Conservation (phyloP, 441 rosid genomes). For the Viola pubescens region DNA sequence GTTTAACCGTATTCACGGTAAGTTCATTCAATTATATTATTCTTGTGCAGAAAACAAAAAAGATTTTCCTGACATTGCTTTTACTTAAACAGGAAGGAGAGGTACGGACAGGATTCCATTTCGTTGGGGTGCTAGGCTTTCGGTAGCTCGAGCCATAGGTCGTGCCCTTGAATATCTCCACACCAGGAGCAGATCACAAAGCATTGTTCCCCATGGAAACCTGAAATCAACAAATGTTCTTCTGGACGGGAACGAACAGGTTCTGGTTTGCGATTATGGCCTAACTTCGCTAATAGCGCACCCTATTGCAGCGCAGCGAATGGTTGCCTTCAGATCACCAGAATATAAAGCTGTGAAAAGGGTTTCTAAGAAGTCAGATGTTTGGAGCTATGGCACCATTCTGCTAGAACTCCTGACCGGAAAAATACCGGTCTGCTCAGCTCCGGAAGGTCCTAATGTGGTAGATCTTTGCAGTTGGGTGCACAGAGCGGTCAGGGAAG, state of each 20-base stretch:
- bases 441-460: slow-evolving; percentile 43
- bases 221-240: slow-evolving; percentile 51
- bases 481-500: slow-evolving; percentile 51
- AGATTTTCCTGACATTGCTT: neutral
- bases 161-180: slow-evolving; percentile 50
- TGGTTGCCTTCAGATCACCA: slow-evolving; percentile 41
- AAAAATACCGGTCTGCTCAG: slow-evolving; percentile 24
- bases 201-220: slow-evolving; percentile 43
- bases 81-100: slow-evolving; percentile 29
- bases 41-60: neutral
- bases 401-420: slow-evolving; percentile 46
- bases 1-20: slow-evolving; percentile 43
- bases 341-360: slow-evolving; percentile 31
- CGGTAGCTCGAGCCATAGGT: slow-evolving; percentile 39
- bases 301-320: slow-evolving; percentile 32
- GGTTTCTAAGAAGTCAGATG: slow-evolving; percentile 37
- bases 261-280: slow-evolving; percentile 44
- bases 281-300: slow-evolving; percentile 33
- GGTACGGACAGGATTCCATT: slow-evolving; percentile 35
- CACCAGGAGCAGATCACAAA: slow-evolving; percentile 16
- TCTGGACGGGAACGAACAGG: slow-evolving; percentile 27
- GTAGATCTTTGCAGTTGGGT: slow-evolving; percentile 55
- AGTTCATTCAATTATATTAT: neutral
- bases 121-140: slow-evolving; percentile 41
- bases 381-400: slow-evolving; percentile 51